These are phyloP conservation scores for Amauroascus niger DNA, from an alignment of 2,329 filamentous ascomycete genomes.

Conservation along the genomic window DNA sequence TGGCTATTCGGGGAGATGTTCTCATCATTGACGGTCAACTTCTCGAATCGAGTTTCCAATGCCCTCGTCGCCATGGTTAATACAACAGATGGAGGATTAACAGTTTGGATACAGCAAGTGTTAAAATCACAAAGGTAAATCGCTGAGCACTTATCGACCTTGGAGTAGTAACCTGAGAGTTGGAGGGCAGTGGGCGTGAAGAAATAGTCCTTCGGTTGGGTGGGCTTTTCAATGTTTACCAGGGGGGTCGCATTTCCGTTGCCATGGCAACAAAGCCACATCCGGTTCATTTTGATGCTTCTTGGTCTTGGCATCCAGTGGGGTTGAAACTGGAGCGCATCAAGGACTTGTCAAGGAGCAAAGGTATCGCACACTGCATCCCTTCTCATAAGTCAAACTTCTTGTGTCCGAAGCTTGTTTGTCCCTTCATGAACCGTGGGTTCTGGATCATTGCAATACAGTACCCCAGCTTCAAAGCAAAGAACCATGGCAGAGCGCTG, in stretches of 20 bases:
- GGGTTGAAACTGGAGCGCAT: neutral
- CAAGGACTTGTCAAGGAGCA: neutral
- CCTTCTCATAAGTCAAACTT: no score
- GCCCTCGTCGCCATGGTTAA: slow-evolving; percentile 60
- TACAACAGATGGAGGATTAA: neutral
- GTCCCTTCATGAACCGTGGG: neutral
- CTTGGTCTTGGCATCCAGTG: slow-evolving; percentile 5
- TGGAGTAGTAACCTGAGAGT: no score
- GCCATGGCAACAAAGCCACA: slow-evolving; percentile 9
- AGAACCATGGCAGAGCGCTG: neutral
- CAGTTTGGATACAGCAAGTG: neutral
- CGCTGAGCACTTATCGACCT: no score
- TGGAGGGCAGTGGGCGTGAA: neutral
- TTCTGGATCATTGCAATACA: neutral
- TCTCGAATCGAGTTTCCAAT: slow-evolving; percentile 81
- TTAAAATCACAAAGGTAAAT: neutral
- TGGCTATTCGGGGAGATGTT: slow-evolving; percentile 54
- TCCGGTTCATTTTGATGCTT: neutral
- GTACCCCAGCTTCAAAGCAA: neutral
- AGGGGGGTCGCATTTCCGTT: neutral
- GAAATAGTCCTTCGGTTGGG: neutral
- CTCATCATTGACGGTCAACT: slow-evolving; percentile 80
- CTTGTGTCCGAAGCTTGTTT: neutral
- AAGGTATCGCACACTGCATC: no score
- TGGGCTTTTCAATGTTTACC: slow-evolving; percentile 10